Evolutionary conservation across 2,329 filamentous ascomycete species (phyloP).

Genomic region (Calonectria multiphialidica): DNA sequence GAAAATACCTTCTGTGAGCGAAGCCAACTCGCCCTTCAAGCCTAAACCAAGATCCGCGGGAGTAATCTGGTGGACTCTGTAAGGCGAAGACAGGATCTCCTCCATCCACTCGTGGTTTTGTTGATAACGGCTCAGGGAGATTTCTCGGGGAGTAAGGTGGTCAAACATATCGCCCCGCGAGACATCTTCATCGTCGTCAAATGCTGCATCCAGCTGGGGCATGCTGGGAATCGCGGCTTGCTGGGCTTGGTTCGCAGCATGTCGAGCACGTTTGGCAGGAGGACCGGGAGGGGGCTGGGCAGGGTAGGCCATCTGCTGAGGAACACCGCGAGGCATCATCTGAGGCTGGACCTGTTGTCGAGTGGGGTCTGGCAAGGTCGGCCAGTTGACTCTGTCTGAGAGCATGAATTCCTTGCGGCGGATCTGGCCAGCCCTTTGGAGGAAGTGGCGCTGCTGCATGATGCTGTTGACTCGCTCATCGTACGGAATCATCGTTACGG

Average conservation of each 20-base stretch:
- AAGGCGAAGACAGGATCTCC: slow-evolving; percentile 92
- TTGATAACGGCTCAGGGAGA: slow-evolving; percentile 87
- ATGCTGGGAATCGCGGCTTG: slow-evolving; percentile 54
- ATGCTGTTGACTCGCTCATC: slow-evolving; percentile 70
- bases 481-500: slow-evolving; percentile 74
- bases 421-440: slow-evolving; percentile 82
- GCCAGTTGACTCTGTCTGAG: slow-evolving; percentile 90
- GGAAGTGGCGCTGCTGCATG: slow-evolving; percentile 73
- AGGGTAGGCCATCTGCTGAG: slow-evolving; percentile 74
- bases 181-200: slow-evolving; percentile 92
- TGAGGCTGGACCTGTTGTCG: slow-evolving; percentile 64
- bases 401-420: slow-evolving; percentile 95
- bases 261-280: slow-evolving; percentile 67
- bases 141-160: slow-evolving; percentile 87
- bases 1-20: slow-evolving; percentile 87
- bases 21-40: slow-evolving; percentile 83
- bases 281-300: slow-evolving; percentile 63
- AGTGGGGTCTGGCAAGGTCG: slow-evolving; percentile 75
- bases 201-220: slow-evolving; percentile 55
- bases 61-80: slow-evolving; percentile 85
- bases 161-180: slow-evolving; percentile 91
- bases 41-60: slow-evolving; percentile 91
- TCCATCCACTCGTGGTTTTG: slow-evolving; percentile 99
- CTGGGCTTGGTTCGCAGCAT: slow-evolving; percentile 56
- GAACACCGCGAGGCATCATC: slow-evolving; percentile 61